Percentiles rank a stretch among this genome's conserved stretches.
These are phyloP conservation scores for Eimeria tenella DNA, from an alignment of 169 alveolate genomes.

Conservation along the genomic window DNA sequence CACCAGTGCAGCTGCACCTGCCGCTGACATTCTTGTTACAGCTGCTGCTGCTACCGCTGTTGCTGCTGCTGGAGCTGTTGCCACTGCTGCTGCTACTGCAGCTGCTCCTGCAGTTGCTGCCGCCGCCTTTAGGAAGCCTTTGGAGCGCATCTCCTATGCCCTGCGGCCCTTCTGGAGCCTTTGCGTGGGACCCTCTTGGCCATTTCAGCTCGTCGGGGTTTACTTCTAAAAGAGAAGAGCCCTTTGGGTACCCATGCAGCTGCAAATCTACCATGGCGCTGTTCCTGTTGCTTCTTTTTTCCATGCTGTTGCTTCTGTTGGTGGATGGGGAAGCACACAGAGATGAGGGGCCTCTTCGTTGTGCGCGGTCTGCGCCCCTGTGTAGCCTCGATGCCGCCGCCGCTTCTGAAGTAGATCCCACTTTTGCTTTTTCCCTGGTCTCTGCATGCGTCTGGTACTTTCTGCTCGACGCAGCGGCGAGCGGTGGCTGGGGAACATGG, in stretches of 20 bases:
- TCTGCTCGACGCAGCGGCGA: not conserved
- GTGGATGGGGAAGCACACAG: slow-evolving; percentile 14
- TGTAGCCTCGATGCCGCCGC: not conserved
- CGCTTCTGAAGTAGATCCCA: not conserved
- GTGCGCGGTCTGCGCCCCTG: not conserved
- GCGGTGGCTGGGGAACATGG: not conserved
- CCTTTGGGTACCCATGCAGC: not conserved
- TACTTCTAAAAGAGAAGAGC: not conserved
- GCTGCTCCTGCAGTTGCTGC: slow-evolving; percentile 50
- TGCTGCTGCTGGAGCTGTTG: slow-evolving; percentile 34
- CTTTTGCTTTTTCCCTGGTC: not conserved
- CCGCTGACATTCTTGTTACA: not conserved
- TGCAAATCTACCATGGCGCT: not conserved
- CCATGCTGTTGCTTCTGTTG: slow-evolving; percentile 27
- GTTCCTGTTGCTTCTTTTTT: slow-evolving; percentile 10
- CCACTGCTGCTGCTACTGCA: slow-evolving; percentile 30
- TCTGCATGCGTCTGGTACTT: not conserved
- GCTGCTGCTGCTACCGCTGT: slow-evolving; percentile 8
- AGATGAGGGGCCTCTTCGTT: slow-evolving; percentile 6
- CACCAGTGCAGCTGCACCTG: slow-evolving; percentile 17
- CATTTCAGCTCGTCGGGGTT: not conserved
- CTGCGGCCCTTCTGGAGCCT: not conserved
- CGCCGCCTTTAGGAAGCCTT: not conserved
- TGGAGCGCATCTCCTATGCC: not conserved
- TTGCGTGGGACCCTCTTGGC: not conserved